Conservation (phyloP, 257 asterid genomes). For the Solanum pinnatisectum region DNA sequence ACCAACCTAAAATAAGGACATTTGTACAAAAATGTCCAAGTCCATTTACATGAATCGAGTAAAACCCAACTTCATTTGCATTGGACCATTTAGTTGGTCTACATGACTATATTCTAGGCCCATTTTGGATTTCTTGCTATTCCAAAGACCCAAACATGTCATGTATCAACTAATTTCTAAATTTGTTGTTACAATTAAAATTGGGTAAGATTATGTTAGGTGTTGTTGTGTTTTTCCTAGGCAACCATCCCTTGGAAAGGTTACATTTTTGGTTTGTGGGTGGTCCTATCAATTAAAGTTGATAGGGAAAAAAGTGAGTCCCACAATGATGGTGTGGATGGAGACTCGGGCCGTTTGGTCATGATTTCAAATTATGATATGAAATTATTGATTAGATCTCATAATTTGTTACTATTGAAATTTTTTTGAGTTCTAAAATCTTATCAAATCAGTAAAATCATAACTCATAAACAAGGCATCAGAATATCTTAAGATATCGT, state of each 20-base stretch:
- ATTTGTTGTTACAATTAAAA: not conserved
- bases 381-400: not conserved
- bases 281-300: not conserved
- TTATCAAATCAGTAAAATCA: fast-evolving
- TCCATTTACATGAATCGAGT: not conserved
- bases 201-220: not conserved
- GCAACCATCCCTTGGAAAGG: not conserved
- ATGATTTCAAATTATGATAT: not conserved
- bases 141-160: not conserved
- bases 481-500: not conserved
- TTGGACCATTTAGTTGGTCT: not conserved
- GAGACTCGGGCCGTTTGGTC: not conserved
- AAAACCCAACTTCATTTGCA: not conserved
- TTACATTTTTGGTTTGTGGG: not conserved
- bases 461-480: not conserved
- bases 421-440: fast-evolving
- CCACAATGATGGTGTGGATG: not conserved
- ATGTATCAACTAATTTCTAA: not conserved
- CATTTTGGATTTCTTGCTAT: not conserved
- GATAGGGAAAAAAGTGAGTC: not conserved
- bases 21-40: too few species aligned
- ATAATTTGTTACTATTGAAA: not conserved
- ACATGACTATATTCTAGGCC: not conserved
- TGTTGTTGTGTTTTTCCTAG: not conserved
- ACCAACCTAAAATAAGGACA: too few species aligned